phyloP scores from a whole-genome alignment of 1,284 basidiomycete genomes.

The Irpex rosettiformis region DNA sequence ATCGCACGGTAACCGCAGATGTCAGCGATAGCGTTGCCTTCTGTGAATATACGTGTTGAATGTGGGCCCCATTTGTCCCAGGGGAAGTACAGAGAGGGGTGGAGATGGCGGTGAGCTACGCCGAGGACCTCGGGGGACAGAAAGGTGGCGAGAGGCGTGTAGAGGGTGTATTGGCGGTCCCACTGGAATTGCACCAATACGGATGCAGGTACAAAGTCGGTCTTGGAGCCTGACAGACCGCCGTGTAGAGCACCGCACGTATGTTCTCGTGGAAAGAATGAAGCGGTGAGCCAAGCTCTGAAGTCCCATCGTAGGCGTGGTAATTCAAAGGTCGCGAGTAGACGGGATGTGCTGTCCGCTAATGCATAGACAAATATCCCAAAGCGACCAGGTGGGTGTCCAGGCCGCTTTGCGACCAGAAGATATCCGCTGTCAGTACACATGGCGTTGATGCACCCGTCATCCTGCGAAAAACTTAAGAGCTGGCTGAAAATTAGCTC shows the following conservation, averaged over 20 bases:
- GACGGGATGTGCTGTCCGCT: slow-evolving; percentile 1
- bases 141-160: slow-evolving; percentile 9
- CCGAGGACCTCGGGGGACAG: slow-evolving; percentile 6
- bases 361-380: slow-evolving; percentile 12
- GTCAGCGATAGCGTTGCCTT: not conserved
- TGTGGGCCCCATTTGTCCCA: slow-evolving; percentile 12
- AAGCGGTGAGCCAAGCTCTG: slow-evolving; percentile 9
- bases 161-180: slow-evolving; percentile 15
- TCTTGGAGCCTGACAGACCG: not conserved
- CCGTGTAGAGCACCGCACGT: slow-evolving; percentile 3
- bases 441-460: slow-evolving; percentile 10
- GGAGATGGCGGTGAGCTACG: not conserved
- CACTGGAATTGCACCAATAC: slow-evolving; percentile 12
- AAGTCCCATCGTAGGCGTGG: slow-evolving; percentile 11
- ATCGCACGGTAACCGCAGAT: slow-evolving; percentile 14
- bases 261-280: slow-evolving; percentile 10
- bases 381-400: not conserved
- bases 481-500: slow-evolving; percentile 1
- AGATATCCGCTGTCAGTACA: slow-evolving; percentile 11
- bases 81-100: slow-evolving; percentile 1
- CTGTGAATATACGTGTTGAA: slow-evolving; percentile 5
- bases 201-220: slow-evolving; percentile 1
- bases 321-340: slow-evolving; percentile 10
- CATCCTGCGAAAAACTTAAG: slow-evolving; percentile 3
- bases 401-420: slow-evolving; percentile 6